Percentiles rank a stretch among this genome's conserved stretches.
Evolutionary conservation across 2,329 filamentous ascomycete genomes (phyloP).

Genomic region (Colletotrichum sansevieriae): DNA sequence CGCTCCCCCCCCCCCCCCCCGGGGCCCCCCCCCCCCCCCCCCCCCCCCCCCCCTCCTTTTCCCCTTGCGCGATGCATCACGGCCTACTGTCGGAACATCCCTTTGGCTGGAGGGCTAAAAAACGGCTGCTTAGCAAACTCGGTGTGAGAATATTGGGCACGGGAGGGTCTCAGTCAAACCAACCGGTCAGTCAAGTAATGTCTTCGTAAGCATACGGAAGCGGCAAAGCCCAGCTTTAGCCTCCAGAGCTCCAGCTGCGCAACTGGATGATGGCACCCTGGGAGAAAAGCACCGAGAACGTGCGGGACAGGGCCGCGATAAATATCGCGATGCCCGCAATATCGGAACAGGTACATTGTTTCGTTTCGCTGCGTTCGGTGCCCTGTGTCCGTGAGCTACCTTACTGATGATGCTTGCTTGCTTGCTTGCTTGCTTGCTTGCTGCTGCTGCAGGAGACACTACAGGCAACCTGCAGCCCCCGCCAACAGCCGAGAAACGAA

Average conservation of each 20-base stretch:
- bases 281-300: conserved; percentile 10
- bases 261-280: background rate
- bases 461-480: conserved; percentile 12
- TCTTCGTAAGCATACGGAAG: conserved; percentile 23
- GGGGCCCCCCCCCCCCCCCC: too few relatives aligned
- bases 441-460: background rate
- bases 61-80: conserved; percentile 32
- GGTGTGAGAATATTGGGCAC: conserved; percentile 22
- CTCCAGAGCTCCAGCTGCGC: background rate
- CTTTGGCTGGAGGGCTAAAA: background rate
- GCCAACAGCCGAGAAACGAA: conserved; percentile 19
- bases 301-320: background rate
- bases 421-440: background rate
- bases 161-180: conserved; percentile 11
- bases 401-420: background rate
- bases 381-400: background rate
- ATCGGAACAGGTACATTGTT: background rate
- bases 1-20: too few relatives aligned
- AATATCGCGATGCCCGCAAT: background rate
- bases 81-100: conserved; percentile 8
- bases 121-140: background rate
- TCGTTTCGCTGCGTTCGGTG: background rate
- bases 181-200: conserved; percentile 23
- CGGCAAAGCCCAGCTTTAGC: background rate
- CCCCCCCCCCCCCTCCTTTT: too few relatives aligned